These are phyloP conservation scores for Acacia acuminata DNA, from an alignment of 306 rosid species.

Conservation along the genomic window DNA sequence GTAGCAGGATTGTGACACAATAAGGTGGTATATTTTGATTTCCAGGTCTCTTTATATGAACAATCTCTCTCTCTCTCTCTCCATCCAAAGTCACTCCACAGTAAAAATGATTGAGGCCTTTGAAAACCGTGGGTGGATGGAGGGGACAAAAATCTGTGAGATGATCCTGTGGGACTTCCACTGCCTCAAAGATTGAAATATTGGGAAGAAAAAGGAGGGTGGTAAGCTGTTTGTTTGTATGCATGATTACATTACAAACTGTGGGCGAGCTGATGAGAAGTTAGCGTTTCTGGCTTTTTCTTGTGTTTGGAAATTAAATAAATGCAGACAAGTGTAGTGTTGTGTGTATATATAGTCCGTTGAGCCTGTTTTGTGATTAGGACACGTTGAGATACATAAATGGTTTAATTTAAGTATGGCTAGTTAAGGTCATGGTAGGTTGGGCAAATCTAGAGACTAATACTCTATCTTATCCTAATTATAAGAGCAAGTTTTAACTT, in stretches of 20 bases:
- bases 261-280: slow-evolving; percentile 8
- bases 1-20: slow-evolving; percentile 13
- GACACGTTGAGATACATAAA: not conserved
- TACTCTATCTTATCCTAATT: no score
- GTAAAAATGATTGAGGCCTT: slow-evolving; percentile 41
- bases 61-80: not conserved
- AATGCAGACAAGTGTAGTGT: not conserved
- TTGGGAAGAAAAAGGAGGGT: not conserved
- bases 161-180: slow-evolving; percentile 45
- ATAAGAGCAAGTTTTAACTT: no score
- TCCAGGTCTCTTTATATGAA: slow-evolving; percentile 6
- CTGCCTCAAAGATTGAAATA: slow-evolving; percentile 19
- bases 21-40: slow-evolving; percentile 23
- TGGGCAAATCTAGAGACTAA: not conserved
- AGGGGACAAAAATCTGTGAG: slow-evolving; percentile 41
- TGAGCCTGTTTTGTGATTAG: slow-evolving; percentile 4
- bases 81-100: not conserved
- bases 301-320: not conserved
- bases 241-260: slow-evolving; percentile 5
- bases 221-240: slow-evolving; percentile 23
- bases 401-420: not conserved
- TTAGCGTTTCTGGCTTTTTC: not conserved
- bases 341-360: not conserved
- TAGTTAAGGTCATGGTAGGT: not conserved
- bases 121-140: slow-evolving; percentile 7